These are phyloP conservation scores for Apiotrichum akiyoshidainum DNA, from an alignment of 1,284 basidiomycete genomes.

Conservation along the genomic window DNA sequence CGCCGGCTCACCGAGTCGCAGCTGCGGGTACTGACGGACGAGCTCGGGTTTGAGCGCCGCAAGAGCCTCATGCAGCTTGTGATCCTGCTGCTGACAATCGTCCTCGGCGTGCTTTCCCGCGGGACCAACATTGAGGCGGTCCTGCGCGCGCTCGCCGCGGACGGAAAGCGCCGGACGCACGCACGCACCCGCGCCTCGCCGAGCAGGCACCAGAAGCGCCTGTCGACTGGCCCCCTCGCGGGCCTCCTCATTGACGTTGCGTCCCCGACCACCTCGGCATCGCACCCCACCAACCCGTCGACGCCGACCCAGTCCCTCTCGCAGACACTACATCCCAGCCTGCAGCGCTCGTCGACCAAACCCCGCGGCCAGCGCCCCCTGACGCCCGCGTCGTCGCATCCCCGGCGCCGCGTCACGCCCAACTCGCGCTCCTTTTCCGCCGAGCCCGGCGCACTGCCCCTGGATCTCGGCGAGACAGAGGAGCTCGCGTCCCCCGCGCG, in stretches of 20 bases:
- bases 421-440: constrained; percentile 4
- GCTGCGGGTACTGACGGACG: constrained; percentile 36
- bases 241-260: constrained; percentile 39
- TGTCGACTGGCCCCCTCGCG: constrained; percentile 32
- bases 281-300: background rate
- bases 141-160: constrained; percentile 36
- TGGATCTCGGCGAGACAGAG: constrained; percentile 1
- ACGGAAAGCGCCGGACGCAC: constrained; percentile 25
- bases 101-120: constrained; percentile 34
- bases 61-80: constrained; percentile 42
- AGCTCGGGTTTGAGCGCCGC: constrained; percentile 44
- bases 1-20: constrained; percentile 31
- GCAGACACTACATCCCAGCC: background rate
- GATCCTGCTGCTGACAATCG: constrained; percentile 38
- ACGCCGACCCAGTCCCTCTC: background rate
- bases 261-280: constrained; percentile 1
- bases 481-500: background rate
- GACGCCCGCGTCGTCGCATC: background rate
- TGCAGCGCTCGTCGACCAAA: too few species aligned
- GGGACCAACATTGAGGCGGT: constrained; percentile 38
- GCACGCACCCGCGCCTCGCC: constrained; percentile 10
- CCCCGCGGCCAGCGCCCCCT: background rate
- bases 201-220: constrained; percentile 6
- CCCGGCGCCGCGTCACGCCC: background rate
- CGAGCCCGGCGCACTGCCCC: background rate